Base-by-base conservation (phyloP, 495 filamentous ascomycete genomes). In the Hypoxylon fuscum region DNA sequence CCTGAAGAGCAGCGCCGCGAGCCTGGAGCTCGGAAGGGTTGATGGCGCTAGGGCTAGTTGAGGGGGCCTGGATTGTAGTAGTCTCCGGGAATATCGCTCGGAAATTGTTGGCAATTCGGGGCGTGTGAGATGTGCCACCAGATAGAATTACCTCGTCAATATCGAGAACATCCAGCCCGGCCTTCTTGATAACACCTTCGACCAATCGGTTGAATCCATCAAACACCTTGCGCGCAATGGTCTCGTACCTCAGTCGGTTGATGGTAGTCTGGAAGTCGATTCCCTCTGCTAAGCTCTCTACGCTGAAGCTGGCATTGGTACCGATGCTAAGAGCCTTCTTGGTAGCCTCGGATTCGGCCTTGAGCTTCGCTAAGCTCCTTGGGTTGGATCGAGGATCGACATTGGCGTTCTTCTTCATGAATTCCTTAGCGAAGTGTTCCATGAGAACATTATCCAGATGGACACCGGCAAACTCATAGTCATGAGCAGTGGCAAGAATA, bases 401-500 rank as follows among this genome's bases (percentile, higher is more conserved):
- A 74, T 92, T 92, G 74, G 94, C 79, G 80, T 96, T 92, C 65
- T 76, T 74, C 85, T 98, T 97, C 62, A 94, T 81, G 78, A 98
- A 98, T 75, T 97, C 95, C 83, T 98, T 98, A 55, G 95, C 89
- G 68, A 97, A 97, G 81, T 97, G 87, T 73, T 98, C 93, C 65
- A 97, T 89, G 42, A 98, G 82, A 31, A 96, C 87, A 69, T 93
- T 83, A 77, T 98, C 95, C 29, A 98, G 79, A 41, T 90, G 85
- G 20, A 83, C 76, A 66, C 95, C 95, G 44, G 88, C 85, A 55
- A 91, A 88, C 70, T 96, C 92, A 74, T 96, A 97, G 81, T 98
- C 95, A 76, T 98, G 95, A 11, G 88, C 86, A 27, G 94, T 96
- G 3, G 96, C 92, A 11, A 98, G 83, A 64, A 97, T 88, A 43